A percentile compares a stretch with the other conserved stretches of the same genome.
Conservation (phyloP, 148 eudicot species). For the Camellia japonica region DNA sequence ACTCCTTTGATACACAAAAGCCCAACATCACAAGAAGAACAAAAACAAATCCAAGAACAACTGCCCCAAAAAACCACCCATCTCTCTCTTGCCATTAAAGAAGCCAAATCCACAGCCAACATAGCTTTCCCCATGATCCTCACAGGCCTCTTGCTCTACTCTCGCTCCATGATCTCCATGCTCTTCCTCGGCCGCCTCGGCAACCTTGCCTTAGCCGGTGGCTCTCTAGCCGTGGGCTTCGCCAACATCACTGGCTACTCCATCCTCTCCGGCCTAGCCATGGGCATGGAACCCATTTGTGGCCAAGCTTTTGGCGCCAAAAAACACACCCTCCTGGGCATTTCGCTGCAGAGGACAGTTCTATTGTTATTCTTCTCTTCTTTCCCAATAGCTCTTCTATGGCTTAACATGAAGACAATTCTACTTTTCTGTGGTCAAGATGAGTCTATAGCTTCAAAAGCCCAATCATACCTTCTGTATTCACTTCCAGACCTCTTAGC, state of each 20-base stretch:
- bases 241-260: constrained; percentile 54
- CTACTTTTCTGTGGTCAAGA: constrained; percentile 40
- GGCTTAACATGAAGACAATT: constrained; percentile 38
- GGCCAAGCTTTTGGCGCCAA: constrained; percentile 54
- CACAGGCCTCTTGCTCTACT: constrained; percentile 41
- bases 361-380: constrained; percentile 31
- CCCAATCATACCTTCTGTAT: constrained; percentile 39
- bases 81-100: constrained; percentile 24
- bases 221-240: constrained; percentile 45
- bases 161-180: constrained; percentile 46
- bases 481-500: constrained; percentile 41
- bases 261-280: constrained; percentile 46
- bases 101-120: constrained; percentile 33
- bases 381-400: constrained; percentile 33
- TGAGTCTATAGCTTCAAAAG: constrained; percentile 31
- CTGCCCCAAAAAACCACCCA: constrained; percentile 5
- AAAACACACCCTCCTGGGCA: constrained; percentile 33
- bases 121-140: constrained; percentile 50
- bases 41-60: constrained; percentile 10
- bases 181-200: constrained; percentile 42
- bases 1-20: constrained; percentile 26
- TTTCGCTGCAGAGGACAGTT: constrained; percentile 38
- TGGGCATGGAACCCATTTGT: constrained; percentile 59
- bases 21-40: constrained; percentile 10
- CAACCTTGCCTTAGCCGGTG: constrained; percentile 38